Conservation (phyloP, 192 early-diverging fungal genomes). For the Linnemannia schmuckeri region DNA sequence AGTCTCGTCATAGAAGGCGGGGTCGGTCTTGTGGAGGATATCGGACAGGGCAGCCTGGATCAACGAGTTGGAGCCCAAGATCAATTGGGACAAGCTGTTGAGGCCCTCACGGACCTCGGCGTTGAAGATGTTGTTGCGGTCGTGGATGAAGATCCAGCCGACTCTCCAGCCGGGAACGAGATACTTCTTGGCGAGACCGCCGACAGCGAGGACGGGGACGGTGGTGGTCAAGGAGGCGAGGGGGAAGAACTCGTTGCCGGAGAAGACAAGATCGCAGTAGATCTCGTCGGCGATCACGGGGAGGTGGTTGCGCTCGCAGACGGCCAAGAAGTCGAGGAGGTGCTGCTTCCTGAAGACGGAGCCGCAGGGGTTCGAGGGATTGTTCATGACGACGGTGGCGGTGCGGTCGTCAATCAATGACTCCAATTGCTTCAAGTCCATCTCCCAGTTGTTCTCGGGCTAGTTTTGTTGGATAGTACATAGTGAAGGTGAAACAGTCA, state of each 20-base stretch:
- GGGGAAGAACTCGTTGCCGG: conserved; percentile 69
- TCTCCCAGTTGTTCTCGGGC: conserved; percentile 88
- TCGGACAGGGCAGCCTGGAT: conserved; percentile 84
- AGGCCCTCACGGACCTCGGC: conserved; percentile 79
- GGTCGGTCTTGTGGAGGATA: conserved; percentile 80
- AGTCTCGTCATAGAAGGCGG: conserved; percentile 75
- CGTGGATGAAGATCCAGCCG: conserved; percentile 90
- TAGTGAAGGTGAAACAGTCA: background rate
- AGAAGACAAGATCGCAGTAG: conserved; percentile 91
- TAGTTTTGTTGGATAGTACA: conserved; percentile 19
- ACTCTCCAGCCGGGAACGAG: conserved; percentile 94
- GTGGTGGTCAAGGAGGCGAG: conserved; percentile 79
- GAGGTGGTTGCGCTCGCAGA: conserved; percentile 82
- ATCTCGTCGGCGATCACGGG: conserved; percentile 94
- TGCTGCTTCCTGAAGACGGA: conserved; percentile 85
- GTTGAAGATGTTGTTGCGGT: conserved; percentile 67
- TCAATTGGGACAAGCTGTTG: conserved; percentile 79
- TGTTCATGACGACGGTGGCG: conserved; percentile 86
- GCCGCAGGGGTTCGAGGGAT: conserved; percentile 94
- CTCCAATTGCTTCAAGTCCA: conserved; percentile 84
- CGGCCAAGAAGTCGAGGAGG: conserved; percentile 74
- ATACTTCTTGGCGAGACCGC: conserved; percentile 92
- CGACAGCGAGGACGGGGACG: conserved; percentile 87
- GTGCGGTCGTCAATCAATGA: conserved; percentile 87
- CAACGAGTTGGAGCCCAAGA: conserved; percentile 84